A percentile compares a stretch with the other conserved stretches of the same genome.
These are phyloP conservation scores for Trichosanthes cucumerina DNA, from an alignment of 306 rosid species.

Conservation along the genomic window DNA sequence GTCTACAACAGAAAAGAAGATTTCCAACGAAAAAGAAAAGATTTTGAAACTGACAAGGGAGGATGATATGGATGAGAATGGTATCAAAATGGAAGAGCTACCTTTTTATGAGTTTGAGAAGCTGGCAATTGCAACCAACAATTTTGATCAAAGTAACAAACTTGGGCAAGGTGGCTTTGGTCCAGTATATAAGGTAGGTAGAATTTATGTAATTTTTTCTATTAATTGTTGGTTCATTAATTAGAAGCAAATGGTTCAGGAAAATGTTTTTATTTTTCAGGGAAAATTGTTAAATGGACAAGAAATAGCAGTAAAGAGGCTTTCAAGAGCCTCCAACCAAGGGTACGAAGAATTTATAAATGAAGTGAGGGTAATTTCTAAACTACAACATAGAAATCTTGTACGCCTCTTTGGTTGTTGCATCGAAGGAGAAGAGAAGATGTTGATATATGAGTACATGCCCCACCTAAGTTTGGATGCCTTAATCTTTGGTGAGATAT, in stretches of 20 bases:
- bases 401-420: conserved; percentile 38
- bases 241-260: neutral
- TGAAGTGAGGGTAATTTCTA: conserved; percentile 31
- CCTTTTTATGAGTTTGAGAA: conserved; percentile 22
- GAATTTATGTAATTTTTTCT: neutral
- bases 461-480: conserved; percentile 35
- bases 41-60: neutral
- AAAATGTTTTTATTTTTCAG: neutral
- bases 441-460: conserved; percentile 36
- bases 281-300: conserved; percentile 25
- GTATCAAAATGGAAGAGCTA: conserved; percentile 26
- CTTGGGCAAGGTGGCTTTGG: conserved; percentile 17
- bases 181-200: neutral
- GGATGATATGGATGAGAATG: neutral
- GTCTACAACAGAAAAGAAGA: neutral
- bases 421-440: conserved; percentile 26
- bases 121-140: conserved; percentile 30
- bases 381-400: conserved; percentile 44
- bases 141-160: conserved; percentile 17
- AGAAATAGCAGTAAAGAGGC: conserved; percentile 33
- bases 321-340: conserved; percentile 29
- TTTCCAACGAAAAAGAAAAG: neutral
- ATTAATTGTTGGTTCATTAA: neutral
- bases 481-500: conserved; percentile 25
- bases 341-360: conserved; percentile 35